Base-by-base conservation (phyloP, 1,284 basidiomycete genomes). In the Moesziomyces parantarcticus region DNA sequence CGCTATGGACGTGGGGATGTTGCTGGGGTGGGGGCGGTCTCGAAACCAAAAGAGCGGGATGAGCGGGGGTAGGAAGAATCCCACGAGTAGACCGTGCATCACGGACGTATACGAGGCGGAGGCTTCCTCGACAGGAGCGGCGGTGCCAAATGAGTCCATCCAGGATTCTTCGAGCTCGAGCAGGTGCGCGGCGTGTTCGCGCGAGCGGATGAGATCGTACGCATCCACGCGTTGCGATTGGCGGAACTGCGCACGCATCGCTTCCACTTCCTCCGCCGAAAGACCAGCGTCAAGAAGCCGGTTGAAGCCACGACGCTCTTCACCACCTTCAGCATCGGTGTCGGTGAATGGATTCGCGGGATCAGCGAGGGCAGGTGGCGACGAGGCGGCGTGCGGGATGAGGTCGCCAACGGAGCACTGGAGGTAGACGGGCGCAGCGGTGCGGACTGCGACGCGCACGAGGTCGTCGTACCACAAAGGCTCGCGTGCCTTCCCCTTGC, bases 381-480 rank as follows among this genome's bases (percentile, higher is more conserved):
- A 10, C 42, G 47, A 18, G 21, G 58, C 25, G 23, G 42, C n/a
- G n/a, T n/a, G 29, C n/a, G 2, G 34, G 23, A 8, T 9, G 43
- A 53, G 13, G 2, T 70, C 62, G 21, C 72, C 72, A 14, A 75
- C 66, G 7, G 72, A 75, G 41, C 72, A 75, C 34, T 75, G 72
- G 40, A 75, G 42, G 45, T 71, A 75, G 44, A 69, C 56, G n/a
- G 39, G 50, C 1, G 57, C 58, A 1, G 68, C 68, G 29, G 62
- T 71, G 6, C 61, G 61, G 18, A 58, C 41, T n/a, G 40, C 54
- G 22, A 69, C n/a, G 1, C 54, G 50, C n/a, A 71, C 22, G 0
- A 34, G 9, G 32, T 65, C 53, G 43, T 55, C 42, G 52, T 62
- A 58, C 10, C 9, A 65, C 0, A n/a, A 11, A 3, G 68, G 68